Percentiles rank a stretch among this genome's conserved stretches.
phyloP scores from a whole-genome alignment of 176 grass and related monocot species.

The Olyra latifolia region DNA sequence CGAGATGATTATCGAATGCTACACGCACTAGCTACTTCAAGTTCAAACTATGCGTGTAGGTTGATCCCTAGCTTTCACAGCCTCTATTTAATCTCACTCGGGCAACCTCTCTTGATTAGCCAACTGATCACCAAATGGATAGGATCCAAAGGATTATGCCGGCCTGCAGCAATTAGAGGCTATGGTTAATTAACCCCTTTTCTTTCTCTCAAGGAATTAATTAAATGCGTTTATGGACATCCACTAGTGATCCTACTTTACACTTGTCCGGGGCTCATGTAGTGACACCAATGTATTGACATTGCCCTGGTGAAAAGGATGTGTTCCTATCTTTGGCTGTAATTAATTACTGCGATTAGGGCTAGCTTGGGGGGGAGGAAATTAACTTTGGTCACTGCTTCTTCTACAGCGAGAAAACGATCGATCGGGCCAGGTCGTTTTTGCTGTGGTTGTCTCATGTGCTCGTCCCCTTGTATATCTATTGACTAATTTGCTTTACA shows the following conservation, averaged over 20 bases:
- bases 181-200: background rate
- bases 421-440: conserved; percentile 8
- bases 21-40: background rate
- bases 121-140: background rate
- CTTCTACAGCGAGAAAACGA: conserved; percentile 17
- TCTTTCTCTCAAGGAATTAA: background rate
- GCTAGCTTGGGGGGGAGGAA: background rate
- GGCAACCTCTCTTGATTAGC: background rate
- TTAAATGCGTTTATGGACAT: background rate
- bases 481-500: conserved; percentile 3
- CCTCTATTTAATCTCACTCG: background rate
- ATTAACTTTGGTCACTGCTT: conserved; percentile 1
- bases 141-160: background rate
- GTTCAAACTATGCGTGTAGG: background rate
- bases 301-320: conserved; percentile 3
- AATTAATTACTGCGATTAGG: conserved; percentile 5
- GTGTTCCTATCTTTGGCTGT: background rate
- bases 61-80: conserved; percentile 15
- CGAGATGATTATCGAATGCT: background rate
- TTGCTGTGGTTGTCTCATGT: background rate
- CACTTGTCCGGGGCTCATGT: conserved; percentile 3
- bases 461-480: background rate
- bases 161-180: background rate
- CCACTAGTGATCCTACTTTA: background rate
- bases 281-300: background rate